Evolutionary conservation across 306 rosid genomes (phyloP).

Genomic region (Delonix regia): DNA sequence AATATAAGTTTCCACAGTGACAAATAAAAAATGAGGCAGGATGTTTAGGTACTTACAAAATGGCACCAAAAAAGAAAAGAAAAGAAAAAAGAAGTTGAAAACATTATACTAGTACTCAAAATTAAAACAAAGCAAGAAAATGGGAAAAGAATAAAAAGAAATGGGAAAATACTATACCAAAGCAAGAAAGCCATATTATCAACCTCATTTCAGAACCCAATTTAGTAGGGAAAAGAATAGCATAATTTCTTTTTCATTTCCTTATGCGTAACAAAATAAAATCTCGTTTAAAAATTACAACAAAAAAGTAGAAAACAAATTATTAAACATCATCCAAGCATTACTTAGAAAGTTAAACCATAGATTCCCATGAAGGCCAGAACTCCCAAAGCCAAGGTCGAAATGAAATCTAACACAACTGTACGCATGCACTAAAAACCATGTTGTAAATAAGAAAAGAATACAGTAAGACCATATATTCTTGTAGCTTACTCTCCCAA

Average conservation of each 20-base stretch:
- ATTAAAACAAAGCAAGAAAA: too few relatives aligned
- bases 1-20: too few relatives aligned
- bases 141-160: too few relatives aligned
- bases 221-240: conserved; percentile 1
- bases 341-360: conserved; percentile 10
- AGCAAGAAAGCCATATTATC: conserved; percentile 4
- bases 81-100: too few relatives aligned
- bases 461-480: not conserved
- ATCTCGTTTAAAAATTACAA: conserved; percentile 5
- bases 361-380: conserved; percentile 24
- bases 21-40: not conserved
- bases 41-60: not conserved
- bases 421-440: not conserved
- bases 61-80: not conserved
- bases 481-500: not conserved
- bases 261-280: conserved; percentile 9
- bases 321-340: conserved; percentile 20
- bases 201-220: not conserved
- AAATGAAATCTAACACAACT: not conserved
- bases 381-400: conserved; percentile 3
- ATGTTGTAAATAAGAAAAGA: not conserved
- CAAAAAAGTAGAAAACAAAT: conserved; percentile 7
- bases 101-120: not conserved
- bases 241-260: conserved; percentile 1
- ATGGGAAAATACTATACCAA: conserved; percentile 4